phyloP scores from a whole-genome alignment of 768 basidiomycete species.

The Termitomyces eurrhizus region DNA sequence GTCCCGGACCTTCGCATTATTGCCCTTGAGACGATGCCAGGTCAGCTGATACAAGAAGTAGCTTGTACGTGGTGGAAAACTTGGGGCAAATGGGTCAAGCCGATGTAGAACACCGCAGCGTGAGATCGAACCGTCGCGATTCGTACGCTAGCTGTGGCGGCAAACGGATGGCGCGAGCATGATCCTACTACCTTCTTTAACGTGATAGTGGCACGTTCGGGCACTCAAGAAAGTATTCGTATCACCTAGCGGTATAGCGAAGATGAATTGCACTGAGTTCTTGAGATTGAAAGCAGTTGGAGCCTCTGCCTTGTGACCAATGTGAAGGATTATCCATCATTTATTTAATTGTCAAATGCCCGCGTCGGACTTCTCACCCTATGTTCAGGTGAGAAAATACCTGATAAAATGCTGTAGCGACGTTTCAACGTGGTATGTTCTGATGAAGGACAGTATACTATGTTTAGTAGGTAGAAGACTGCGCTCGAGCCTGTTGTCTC shows the following conservation, averaged over 20 bases:
- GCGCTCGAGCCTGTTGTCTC: too few relatives aligned
- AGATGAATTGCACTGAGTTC: not conserved
- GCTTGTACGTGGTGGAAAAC: not conserved
- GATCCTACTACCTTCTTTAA: not conserved
- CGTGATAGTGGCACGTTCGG: not conserved
- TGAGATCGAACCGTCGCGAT: not conserved
- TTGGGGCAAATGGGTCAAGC: not conserved
- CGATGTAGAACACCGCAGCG: not conserved
- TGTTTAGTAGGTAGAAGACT: not conserved
- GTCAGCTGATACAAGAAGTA: conserved; percentile 3
- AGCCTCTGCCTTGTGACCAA: not conserved
- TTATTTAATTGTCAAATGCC: not conserved
- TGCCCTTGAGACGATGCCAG: not conserved
- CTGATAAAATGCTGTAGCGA: not conserved
- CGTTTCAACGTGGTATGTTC: not conserved
- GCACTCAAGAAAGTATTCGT: too few relatives aligned
- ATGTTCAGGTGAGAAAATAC: not conserved
- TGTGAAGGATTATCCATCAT: not conserved
- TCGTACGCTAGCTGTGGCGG: not conserved
- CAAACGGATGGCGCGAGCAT: not conserved
- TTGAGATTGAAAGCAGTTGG: not conserved
- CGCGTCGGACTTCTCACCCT: not conserved
- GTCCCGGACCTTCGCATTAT: not conserved
- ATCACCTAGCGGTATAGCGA: not conserved
- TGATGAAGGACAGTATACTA: too few relatives aligned